Conservation (phyloP, 345 rosid genomes). For the Eutrema yunnanense region DNA sequence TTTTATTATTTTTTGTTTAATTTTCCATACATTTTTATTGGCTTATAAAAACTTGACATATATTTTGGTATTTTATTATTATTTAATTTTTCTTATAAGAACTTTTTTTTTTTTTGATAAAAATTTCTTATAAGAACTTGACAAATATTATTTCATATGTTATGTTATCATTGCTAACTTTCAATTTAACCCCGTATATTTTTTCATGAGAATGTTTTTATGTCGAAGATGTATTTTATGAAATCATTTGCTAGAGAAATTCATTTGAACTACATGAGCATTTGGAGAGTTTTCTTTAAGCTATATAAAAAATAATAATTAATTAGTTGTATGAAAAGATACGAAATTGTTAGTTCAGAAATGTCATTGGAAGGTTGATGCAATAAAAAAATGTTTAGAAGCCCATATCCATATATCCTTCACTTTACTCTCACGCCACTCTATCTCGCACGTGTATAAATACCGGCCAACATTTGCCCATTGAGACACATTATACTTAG, state of each 20-base stretch:
- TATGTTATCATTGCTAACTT: no score
- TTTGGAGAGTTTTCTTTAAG: neutral
- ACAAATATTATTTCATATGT: no score
- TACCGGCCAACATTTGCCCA: neutral
- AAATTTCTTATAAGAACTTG: no score
- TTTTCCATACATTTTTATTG: no score
- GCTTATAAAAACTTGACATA: no score
- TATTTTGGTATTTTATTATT: no score
- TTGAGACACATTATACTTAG: neutral
- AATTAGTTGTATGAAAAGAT: neutral
- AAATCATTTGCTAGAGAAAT: neutral
- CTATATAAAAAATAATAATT: neutral
- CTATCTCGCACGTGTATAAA: slow-evolving; percentile 6
- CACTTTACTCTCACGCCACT: slow-evolving; percentile 24
- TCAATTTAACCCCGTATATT: no score
- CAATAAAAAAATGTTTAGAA: neutral
- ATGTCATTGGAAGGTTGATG: neutral
- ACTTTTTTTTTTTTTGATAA: no score
- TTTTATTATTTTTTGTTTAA: no score
- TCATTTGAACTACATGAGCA: neutral
- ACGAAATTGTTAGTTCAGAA: neutral
- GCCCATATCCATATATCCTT: slow-evolving; percentile 13
- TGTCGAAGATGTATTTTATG: neutral
- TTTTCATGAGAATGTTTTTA: neutral
- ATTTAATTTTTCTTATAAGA: no score